phyloP scores from a whole-genome alignment of 1,139 yeast genomes.

The Candida neerlandica region DNA sequence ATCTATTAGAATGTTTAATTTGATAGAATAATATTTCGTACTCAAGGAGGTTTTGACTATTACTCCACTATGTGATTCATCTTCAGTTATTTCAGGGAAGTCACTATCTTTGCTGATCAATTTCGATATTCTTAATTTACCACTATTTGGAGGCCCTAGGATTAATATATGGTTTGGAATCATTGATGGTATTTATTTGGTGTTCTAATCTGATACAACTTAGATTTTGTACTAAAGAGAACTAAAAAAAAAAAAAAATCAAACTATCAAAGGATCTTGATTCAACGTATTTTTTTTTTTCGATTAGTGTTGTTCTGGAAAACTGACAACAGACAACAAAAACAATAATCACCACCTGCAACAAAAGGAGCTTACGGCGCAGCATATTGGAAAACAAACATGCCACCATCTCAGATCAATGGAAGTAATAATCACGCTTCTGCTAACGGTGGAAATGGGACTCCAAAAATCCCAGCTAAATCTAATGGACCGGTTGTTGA shows the following conservation, averaged over 20 bases:
- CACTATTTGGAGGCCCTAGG: conserved; percentile 41
- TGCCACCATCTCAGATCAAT: conserved; percentile 11
- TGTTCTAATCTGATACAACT: no score
- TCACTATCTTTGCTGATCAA: conserved; percentile 18
- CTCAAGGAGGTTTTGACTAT: conserved; percentile 29
- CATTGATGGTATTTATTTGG: conserved; percentile 15
- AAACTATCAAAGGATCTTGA: neutral
- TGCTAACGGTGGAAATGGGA: neutral
- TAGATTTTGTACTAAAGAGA: neutral
- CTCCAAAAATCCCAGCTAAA: neutral
- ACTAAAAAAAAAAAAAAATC: neutral
- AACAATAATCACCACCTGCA: no score
- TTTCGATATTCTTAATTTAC: conserved; percentile 36
- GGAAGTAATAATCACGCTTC: neutral
- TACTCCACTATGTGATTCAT: conserved; percentile 38
- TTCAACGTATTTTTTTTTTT: neutral
- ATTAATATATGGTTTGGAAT: conserved; percentile 39
- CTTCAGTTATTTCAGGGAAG: conserved; percentile 13
- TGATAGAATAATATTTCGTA: conserved; percentile 37
- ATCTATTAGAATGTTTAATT: conserved; percentile 39
- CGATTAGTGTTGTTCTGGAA: no score
- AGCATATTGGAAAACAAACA: neutral
- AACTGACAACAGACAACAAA: no score
- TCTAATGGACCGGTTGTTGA: conserved; percentile 18
- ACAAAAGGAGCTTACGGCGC: no score